phyloP scores from a whole-genome alignment of 495 filamentous ascomycete genomes.

The Penicillium mononematosum region DNA sequence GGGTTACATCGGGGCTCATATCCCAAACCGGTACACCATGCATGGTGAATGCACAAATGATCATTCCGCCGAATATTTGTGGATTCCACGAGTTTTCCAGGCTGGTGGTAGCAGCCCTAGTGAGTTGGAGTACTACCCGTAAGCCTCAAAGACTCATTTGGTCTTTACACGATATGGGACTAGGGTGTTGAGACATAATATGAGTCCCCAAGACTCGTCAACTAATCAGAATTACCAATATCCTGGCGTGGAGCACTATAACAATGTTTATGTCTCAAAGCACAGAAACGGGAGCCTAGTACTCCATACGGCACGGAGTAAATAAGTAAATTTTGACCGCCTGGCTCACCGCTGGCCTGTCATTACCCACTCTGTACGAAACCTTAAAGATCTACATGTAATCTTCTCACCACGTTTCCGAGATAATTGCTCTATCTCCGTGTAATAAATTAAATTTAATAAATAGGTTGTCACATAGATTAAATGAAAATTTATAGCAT shows the following conservation, averaged over 20 bases:
- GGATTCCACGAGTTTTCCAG: neutral
- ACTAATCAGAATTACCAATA: neutral
- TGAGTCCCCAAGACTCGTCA: neutral
- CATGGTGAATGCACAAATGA: neutral
- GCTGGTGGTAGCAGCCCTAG: neutral
- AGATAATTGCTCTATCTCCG: no score
- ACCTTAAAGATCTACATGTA: no score
- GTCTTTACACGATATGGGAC: neutral
- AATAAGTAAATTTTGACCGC: no score
- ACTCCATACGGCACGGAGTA: no score
- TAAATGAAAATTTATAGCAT: no score
- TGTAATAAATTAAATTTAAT: no score
- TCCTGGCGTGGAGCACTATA: neutral
- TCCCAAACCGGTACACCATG: conserved; percentile 3
- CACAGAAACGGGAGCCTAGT: neutral
- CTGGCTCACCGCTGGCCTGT: no score
- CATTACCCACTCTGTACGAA: no score
- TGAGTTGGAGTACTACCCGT: neutral
- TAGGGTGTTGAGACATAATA: neutral
- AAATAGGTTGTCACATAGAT: no score
- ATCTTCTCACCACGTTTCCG: no score
- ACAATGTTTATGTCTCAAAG: neutral
- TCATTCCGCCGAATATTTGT: conserved; percentile 6
- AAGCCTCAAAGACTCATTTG: neutral
- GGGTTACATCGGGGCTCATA: neutral